These are phyloP conservation scores for Vaccinium darrowii DNA, from an alignment of 148 eudicot species.

Conservation along the genomic window DNA sequence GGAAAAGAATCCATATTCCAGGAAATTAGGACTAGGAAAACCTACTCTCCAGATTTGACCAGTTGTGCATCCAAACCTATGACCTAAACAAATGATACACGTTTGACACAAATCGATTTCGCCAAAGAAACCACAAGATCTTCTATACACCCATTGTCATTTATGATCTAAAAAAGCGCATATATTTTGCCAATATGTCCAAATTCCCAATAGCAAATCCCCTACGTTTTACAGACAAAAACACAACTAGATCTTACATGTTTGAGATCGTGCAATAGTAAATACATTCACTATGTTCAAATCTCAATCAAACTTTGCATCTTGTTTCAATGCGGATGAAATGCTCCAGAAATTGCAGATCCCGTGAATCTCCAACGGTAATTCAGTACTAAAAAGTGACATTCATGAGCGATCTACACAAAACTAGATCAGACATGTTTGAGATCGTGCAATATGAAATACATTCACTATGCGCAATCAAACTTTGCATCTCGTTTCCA, in stretches of 20 bases:
- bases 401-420: neutral
- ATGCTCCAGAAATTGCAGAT: neutral
- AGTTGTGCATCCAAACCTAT: neutral
- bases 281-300: too few species aligned
- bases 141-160: neutral
- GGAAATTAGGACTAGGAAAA: neutral
- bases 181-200: neutral
- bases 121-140: neutral
- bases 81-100: neutral
- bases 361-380: neutral
- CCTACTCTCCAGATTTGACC: neutral
- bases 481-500: neutral
- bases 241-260: neutral
- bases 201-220: neutral
- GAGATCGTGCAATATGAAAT: neutral
- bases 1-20: neutral
- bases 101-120: neutral
- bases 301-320: neutral
- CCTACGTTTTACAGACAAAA: neutral
- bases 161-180: neutral
- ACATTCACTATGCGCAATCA: neutral
- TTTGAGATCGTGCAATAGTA: neutral
- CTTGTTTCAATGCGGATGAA: neutral
- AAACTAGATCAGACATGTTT: neutral
- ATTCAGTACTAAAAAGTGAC: neutral